These are phyloP conservation scores for Pigoraptor vietnamica DNA, from an alignment of 78 protist species.

Conservation along the genomic window DNA sequence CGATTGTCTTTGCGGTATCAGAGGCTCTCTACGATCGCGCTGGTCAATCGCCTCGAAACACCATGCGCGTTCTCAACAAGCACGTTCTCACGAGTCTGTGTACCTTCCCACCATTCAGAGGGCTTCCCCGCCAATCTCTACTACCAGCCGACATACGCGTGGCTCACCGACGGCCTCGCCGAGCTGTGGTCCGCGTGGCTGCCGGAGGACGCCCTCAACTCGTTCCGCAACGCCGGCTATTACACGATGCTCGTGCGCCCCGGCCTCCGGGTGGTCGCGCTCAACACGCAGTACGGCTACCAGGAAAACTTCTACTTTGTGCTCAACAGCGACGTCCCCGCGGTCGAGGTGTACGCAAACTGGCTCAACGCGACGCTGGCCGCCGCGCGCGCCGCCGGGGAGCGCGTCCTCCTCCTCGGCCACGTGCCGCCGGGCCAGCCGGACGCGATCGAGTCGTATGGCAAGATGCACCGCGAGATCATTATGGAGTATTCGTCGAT, in stretches of 20 bases:
- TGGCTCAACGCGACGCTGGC: neutral
- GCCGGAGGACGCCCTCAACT: neutral
- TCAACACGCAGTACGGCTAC: neutral
- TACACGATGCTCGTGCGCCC: neutral
- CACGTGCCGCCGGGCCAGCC: neutral
- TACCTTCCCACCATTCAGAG: neutral
- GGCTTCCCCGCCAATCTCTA: neutral
- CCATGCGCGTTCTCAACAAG: neutral
- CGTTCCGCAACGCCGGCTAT: neutral
- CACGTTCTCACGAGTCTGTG: neutral
- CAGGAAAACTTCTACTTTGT: neutral
- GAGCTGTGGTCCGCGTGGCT: neutral
- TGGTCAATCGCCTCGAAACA: neutral
- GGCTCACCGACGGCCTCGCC: neutral
- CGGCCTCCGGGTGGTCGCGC: neutral
- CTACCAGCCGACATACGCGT: neutral
- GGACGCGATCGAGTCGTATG: neutral
- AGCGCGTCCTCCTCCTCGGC: neutral
- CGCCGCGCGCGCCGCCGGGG: neutral
- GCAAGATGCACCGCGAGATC: neutral
- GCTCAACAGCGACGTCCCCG: neutral
- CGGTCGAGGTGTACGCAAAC: neutral
- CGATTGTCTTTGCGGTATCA: too few relatives aligned
- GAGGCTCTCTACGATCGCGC: too few relatives aligned
- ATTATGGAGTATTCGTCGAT: neutral